Evolutionary conservation across 306 rosid species (phyloP), one percentile per base, ranked within the genome.

Genomic region (Dicorynia guianensis): DNA sequence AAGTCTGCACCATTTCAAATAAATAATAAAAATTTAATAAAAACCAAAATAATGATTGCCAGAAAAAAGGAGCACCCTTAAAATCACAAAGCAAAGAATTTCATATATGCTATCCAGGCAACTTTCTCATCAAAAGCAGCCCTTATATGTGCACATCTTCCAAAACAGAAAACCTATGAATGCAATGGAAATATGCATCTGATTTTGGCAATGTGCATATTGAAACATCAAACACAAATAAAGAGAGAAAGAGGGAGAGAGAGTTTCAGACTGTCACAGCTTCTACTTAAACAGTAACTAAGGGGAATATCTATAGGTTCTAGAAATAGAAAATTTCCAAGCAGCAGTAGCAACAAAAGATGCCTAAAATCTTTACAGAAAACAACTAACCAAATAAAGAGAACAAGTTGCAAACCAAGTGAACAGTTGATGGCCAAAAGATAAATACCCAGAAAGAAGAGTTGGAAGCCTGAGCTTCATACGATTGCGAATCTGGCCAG

Each of bases 381-480:
- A 46, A 66, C 71, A 72, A 52, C 52, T 7, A 39, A 70, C 19
- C 64, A 52, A 34, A 63, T 43, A 72, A 73, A 55, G 17, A 3
- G 57, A 74, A 17, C 30, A 25, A 1, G 2, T 25, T 25, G 30
- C 30, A 25, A 25, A 25, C 30, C 30, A 25, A 25, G 30, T 25
- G 30, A 47, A 43, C 70, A 59, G 9, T 55, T 30, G 77, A 62
- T 52, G 54, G 80, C 63, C 18, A 72, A 76, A 81, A 58, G 30
- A 58, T 15, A 84, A 57, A 72, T 89, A 92, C 99, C 99, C 99
- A 52, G 97, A 83, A 67, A 95, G 96, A 69, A 92, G 78, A 79
- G 89, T 92, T 53, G 99, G 99, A 79, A 95, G 91, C 79, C 99
- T 89, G 48, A 95, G 82, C 90, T 92, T 95, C 97, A 92, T 92